Evolutionary conservation across 768 basidiomycete species (phyloP).

Genomic region (Tricholoma matsutake): DNA sequence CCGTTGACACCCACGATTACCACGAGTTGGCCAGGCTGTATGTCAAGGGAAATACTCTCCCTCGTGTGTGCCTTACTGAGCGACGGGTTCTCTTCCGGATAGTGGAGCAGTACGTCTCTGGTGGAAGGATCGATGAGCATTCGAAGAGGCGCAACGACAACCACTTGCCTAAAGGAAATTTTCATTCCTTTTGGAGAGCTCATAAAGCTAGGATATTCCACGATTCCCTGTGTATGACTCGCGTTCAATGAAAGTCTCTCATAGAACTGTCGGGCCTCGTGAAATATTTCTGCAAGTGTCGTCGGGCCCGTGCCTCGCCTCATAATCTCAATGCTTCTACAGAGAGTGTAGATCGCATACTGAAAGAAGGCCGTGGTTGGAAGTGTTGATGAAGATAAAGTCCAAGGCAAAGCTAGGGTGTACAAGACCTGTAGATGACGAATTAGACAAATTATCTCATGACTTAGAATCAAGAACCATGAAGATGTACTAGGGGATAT

Average conservation of each 20-base stretch:
- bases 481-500: slow-evolving; percentile 32
- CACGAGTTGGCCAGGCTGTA: slow-evolving; percentile 40
- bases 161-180: neutral
- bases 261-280: neutral
- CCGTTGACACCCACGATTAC: slow-evolving; percentile 46
- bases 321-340: slow-evolving; percentile 10
- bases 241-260: neutral
- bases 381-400: slow-evolving; percentile 26
- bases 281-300: neutral
- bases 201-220: neutral
- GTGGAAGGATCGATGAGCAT: neutral
- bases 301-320: slow-evolving; percentile 9
- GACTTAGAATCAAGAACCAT: neutral
- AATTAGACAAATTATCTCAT: neutral
- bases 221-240: neutral
- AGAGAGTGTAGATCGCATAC: slow-evolving; percentile 19
- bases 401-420: slow-evolving; percentile 18
- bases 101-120: slow-evolving; percentile 17
- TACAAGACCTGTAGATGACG: slow-evolving; percentile 17
- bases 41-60: slow-evolving; percentile 32
- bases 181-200: neutral
- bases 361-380: slow-evolving; percentile 33
- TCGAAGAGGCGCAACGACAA: neutral
- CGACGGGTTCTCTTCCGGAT: slow-evolving; percentile 12
- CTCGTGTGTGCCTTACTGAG: slow-evolving; percentile 4